Evolutionary conservation across 768 basidiomycete species (phyloP), one percentile per base, ranked within the genome.

Genomic region (Suillus subluteus): DNA sequence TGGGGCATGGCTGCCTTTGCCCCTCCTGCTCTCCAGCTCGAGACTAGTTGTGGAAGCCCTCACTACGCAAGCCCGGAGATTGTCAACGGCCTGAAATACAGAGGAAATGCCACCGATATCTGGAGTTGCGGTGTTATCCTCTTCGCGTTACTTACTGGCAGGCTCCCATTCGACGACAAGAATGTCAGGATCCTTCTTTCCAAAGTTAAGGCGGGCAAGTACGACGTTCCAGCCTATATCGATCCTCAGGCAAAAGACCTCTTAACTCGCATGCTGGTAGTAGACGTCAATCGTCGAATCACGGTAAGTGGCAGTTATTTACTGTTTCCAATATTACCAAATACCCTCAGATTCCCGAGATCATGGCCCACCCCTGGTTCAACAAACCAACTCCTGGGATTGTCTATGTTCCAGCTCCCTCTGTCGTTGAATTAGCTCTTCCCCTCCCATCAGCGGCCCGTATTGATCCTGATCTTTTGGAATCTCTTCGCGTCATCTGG

Each of bases 1-100:
- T 98, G 97, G 88, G 97, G 97, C 26, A 98, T 98, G 97, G 96
- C 97, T 32, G 94, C 96, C 12, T 94, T 98, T 73, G 94, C 95
- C 66, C 91, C 92, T 48, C 92, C 92, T 46, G 86, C 89, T 48
- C 84, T 91, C 52, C 86, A 96, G 70, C 86, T 98, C 35, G 94
- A 97, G 80, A 98, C 97, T 1, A 95, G 92, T 73, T 98, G 97
- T 74, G 97, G 97, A 8, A 94, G 92, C 68, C 97, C 97, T 68
- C 96, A 99, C 78, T 99, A 99, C 69, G 97, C 96, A 6, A 94
- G 91, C 73, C 97, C 97, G 2, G 96, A 99, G 81, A 96, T 99
- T 73, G 95, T 98, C 69, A 91, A 93, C 65, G 96, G 96, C 11
- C 83, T 89, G 78, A 89, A 88, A 73, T 99, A 98, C 76, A 85